Conservation (phyloP, 1,284 basidiomycete genomes). For the Rhodotorula sp. region DNA sequence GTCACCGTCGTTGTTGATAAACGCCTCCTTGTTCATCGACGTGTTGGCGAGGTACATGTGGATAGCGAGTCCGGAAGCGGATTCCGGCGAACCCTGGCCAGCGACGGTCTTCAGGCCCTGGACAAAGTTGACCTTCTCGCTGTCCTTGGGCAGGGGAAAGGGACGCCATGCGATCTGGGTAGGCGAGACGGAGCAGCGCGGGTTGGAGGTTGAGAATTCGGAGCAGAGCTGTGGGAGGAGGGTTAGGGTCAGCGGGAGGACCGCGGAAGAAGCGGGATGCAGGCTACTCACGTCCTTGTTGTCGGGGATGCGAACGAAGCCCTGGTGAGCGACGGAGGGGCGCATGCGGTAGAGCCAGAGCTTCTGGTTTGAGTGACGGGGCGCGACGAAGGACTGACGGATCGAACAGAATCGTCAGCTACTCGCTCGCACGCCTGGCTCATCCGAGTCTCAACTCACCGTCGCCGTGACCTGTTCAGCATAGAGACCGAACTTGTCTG, state of each 20-base stretch:
- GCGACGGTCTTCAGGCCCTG: slow-evolving; percentile 64
- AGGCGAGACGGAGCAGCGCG: slow-evolving; percentile 62
- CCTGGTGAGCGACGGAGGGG: slow-evolving; percentile 66
- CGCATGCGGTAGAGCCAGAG: slow-evolving; percentile 49
- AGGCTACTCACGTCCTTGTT: slow-evolving; percentile 59
- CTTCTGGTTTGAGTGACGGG: slow-evolving; percentile 57
- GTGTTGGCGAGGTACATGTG: slow-evolving; percentile 64
- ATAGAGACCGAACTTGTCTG: slow-evolving; percentile 60
- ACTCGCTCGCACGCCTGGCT: too few relatives aligned
- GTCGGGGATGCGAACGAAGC: slow-evolving; percentile 59
- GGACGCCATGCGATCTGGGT: slow-evolving; percentile 67
- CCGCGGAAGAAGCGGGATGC: slow-evolving; percentile 28
- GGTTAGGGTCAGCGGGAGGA: not conserved
- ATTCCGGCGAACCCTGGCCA: slow-evolving; percentile 64
- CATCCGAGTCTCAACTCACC: not conserved
- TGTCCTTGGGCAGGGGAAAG: slow-evolving; percentile 56
- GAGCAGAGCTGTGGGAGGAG: slow-evolving; percentile 55
- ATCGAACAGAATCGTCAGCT: not conserved
- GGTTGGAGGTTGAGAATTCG: slow-evolving; percentile 61
- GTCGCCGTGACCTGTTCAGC: slow-evolving; percentile 60
- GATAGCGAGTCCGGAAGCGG: slow-evolving; percentile 50
- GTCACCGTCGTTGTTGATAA: slow-evolving; percentile 54
- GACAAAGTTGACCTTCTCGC: slow-evolving; percentile 59
- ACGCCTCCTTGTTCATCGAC: slow-evolving; percentile 64
- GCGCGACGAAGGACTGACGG: slow-evolving; percentile 50